A percentile compares a stretch with the other conserved stretches of the same genome.
Evolutionary conservation across 1,139 yeast genomes (phyloP).

Genomic region (Pichia sp.): DNA sequence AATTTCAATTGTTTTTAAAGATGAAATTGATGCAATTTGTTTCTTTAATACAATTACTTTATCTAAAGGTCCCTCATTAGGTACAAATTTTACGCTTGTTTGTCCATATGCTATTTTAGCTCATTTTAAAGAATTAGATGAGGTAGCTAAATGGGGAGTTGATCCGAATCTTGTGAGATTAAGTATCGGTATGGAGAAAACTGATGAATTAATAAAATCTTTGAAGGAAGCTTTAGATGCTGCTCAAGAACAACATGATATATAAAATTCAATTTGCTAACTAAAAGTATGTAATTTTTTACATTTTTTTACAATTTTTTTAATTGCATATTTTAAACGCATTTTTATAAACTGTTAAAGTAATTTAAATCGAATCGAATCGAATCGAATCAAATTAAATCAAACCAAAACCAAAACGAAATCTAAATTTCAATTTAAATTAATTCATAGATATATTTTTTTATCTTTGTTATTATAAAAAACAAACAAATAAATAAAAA

Average conservation of each 20-base stretch:
- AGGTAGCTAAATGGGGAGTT: conserved; percentile 78
- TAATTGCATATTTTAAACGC: too few relatives aligned
- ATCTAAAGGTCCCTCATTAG: conserved; percentile 91
- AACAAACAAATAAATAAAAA: conserved; percentile 4
- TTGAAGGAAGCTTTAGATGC: conserved; percentile 54
- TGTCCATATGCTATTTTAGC: conserved; percentile 91
- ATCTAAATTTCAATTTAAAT: too few relatives aligned
- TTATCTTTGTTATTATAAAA: conserved; percentile 2
- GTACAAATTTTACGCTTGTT: conserved; percentile 87
- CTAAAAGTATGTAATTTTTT: neutral
- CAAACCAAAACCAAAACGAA: too few relatives aligned
- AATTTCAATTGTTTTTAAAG: conserved; percentile 67
- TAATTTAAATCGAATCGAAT: too few relatives aligned
- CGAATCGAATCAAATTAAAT: too few relatives aligned
- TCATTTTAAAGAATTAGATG: conserved; percentile 79
- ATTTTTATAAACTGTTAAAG: too few relatives aligned
- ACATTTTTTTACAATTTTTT: too few relatives aligned
- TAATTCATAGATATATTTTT: too few relatives aligned
- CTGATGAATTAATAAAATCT: conserved; percentile 47
- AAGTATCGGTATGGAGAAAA: conserved; percentile 76
- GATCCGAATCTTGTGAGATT: conserved; percentile 75
- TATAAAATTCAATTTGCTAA: conserved; percentile 17
- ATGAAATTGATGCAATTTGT: conserved; percentile 57
- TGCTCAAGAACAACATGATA: conserved; percentile 37
- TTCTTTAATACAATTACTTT: conserved; percentile 72